phyloP scores from a whole-genome alignment of 345 rosid genomes.

The Citrus glauca region DNA sequence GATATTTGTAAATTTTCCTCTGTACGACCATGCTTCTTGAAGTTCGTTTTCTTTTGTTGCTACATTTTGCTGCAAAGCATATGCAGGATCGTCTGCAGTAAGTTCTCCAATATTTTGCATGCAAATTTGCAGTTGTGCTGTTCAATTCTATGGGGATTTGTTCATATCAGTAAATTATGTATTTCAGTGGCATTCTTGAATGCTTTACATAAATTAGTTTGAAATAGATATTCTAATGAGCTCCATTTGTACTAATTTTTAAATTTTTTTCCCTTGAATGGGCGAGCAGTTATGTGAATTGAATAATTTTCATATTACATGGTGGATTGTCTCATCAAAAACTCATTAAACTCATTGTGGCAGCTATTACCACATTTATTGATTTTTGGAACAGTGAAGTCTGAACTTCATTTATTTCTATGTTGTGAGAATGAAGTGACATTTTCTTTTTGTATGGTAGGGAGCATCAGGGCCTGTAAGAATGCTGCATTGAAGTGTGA shows the following conservation, averaged over 20 bases:
- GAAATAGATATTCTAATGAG: not conserved
- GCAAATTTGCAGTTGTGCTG: not conserved
- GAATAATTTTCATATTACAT: not conserved
- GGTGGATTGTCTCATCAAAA: not conserved
- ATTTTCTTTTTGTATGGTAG: slow-evolving; percentile 14
- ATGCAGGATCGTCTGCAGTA: not conserved
- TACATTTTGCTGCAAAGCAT: not conserved
- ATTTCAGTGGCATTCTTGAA: not conserved
- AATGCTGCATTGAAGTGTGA: slow-evolving; percentile 70
- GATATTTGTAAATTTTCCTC: not conserved
- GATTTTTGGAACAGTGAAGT: not conserved
- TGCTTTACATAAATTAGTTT: not conserved
- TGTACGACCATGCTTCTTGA: not conserved
- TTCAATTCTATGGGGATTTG: not conserved
- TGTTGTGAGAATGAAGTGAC: not conserved
- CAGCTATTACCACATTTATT: not conserved
- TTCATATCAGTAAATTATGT: not conserved
- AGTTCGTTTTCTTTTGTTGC: not conserved
- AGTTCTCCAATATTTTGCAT: not conserved
- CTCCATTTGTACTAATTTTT: not conserved
- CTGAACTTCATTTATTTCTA: not conserved
- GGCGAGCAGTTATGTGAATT: not conserved
- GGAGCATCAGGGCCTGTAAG: slow-evolving; percentile 67
- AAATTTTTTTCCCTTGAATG: not conserved
- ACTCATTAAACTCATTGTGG: not conserved